These are phyloP conservation scores for Globisporangium polare DNA, from an alignment of 352 stramenopile genomes.

Conservation along the genomic window DNA sequence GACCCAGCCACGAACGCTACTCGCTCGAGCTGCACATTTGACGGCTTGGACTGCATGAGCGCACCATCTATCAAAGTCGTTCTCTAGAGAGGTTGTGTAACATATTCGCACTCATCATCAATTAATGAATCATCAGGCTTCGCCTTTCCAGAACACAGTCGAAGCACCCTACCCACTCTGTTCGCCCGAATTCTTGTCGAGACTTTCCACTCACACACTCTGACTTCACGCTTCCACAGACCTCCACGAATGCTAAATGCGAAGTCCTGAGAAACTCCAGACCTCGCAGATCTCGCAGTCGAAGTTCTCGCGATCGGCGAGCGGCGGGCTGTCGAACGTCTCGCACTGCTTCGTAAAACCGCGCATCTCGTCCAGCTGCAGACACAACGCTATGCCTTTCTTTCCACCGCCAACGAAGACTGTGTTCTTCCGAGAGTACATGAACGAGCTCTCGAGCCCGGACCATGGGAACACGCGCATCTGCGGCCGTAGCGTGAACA, in stretches of 20 bases:
- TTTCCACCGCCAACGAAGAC: slow-evolving; percentile 66
- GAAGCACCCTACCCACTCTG: no score
- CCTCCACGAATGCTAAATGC: slow-evolving; percentile 25
- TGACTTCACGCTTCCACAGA: no score
- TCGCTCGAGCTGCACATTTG: no score
- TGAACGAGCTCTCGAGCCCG: slow-evolving; percentile 63
- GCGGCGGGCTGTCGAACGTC: slow-evolving; percentile 59
- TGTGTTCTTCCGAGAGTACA: slow-evolving; percentile 51
- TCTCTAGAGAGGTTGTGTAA: no score
- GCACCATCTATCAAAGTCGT: no score
- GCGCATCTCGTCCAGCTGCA: slow-evolving; percentile 68
- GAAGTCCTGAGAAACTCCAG: slow-evolving; percentile 70
- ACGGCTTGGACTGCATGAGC: no score
- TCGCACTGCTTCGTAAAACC: slow-evolving; percentile 61
- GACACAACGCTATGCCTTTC: slow-evolving; percentile 62
- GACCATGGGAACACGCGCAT: slow-evolving; percentile 61
- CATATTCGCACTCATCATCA: no score
- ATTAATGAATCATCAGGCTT: no score
- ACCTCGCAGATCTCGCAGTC: slow-evolving; percentile 62
- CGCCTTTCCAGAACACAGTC: no score
- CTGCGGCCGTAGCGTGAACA: slow-evolving; percentile 59
- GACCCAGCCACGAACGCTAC: no score
- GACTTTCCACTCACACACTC: no score
- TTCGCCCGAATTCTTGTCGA: no score
- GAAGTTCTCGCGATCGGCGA: slow-evolving; percentile 48